Evolutionary conservation across 164 flowering plant genomes (phyloP).

Genomic region (Amborella trichopoda): DNA sequence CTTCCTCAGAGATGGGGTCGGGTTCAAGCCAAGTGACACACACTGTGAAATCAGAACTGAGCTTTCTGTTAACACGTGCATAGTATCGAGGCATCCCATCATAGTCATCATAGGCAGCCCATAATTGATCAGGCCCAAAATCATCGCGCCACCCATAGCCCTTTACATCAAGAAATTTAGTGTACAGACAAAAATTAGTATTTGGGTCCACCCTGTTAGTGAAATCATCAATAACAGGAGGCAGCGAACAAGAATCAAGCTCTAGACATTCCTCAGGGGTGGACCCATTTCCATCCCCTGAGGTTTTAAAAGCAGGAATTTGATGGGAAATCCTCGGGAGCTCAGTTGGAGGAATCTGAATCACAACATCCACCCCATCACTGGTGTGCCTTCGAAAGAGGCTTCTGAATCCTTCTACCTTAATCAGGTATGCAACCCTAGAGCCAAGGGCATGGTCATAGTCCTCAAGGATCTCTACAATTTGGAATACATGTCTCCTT

Average conservation of each 20-base stretch:
- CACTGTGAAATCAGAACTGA: neutral
- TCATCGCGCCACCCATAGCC: neutral
- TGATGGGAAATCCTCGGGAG: neutral
- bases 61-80: slow-evolving; percentile 10
- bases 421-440: neutral
- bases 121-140: neutral
- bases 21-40: slow-evolving; percentile 34
- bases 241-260: neutral
- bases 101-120: slow-evolving; percentile 1
- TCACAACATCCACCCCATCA: neutral
- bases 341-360: too few species aligned
- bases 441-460: neutral
- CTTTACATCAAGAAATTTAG: neutral
- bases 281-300: neutral
- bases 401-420: neutral
- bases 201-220: neutral
- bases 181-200: neutral
- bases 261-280: neutral
- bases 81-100: slow-evolving; percentile 13
- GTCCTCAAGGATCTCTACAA: neutral
- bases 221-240: neutral
- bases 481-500: neutral
- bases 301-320: neutral
- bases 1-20: slow-evolving; percentile 16
- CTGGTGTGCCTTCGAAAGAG: neutral